Evolutionary conservation across 2,329 filamentous ascomycete genomes (phyloP).

Genomic region (Zalaria sp.): DNA sequence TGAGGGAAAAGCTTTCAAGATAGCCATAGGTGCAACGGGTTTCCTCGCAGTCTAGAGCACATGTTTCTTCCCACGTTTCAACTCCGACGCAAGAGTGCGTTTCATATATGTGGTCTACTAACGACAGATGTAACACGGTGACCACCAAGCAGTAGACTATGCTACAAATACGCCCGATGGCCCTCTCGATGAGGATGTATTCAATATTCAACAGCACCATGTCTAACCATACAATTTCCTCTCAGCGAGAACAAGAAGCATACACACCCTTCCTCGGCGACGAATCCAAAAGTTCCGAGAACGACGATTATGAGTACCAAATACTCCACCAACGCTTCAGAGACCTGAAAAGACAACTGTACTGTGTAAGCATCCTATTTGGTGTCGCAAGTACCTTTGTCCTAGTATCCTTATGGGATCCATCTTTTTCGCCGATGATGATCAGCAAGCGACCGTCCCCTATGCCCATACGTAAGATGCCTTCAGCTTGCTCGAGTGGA

Average conservation of each 20-base stretch:
- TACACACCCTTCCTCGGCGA: not conserved
- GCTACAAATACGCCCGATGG: not conserved
- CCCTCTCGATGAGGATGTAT: not conserved
- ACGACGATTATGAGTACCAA: not conserved
- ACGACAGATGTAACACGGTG: not conserved
- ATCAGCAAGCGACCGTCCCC: not conserved
- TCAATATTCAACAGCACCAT: too few relatives aligned
- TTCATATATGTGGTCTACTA: not conserved
- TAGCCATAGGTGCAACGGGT: too few relatives aligned
- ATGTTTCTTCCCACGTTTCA: too few relatives aligned
- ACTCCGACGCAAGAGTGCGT: not conserved
- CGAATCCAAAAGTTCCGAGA: not conserved
- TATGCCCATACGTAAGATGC: not conserved
- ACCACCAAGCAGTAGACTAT: not conserved
- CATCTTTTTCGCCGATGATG: not conserved
- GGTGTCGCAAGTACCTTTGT: too few relatives aligned
- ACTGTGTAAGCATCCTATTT: too few relatives aligned
- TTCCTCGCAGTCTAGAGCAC: too few relatives aligned
- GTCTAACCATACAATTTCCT: too few relatives aligned
- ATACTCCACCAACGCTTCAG: not conserved
- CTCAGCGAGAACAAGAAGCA: not conserved
- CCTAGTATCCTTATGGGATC: too few relatives aligned
- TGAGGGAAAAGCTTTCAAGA: too few relatives aligned
- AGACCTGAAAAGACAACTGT: not conserved
- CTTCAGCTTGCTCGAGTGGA: too few relatives aligned